phyloP scores from a whole-genome alignment of 495 filamentous ascomycete genomes.

The Penicillium alfredii region DNA sequence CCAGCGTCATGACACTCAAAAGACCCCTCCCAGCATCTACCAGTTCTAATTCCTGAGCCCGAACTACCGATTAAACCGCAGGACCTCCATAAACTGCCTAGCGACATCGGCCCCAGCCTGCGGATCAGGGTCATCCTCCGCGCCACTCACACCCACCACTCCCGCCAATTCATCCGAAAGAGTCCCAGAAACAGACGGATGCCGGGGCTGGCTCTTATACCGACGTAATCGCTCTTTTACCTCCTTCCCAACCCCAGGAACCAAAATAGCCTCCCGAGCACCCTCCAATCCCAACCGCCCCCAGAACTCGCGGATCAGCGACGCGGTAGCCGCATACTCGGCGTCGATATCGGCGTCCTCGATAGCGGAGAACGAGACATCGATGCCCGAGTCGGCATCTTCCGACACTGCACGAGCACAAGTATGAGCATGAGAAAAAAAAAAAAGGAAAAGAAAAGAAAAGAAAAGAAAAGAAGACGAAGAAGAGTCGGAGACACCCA shows the following conservation, averaged over 20 bases:
- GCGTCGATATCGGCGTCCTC: constrained; percentile 39
- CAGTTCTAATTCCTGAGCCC: background rate
- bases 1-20: too few relatives aligned
- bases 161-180: too few relatives aligned
- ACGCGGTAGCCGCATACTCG: constrained; percentile 35
- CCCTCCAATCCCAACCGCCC: constrained; percentile 27
- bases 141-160: too few relatives aligned
- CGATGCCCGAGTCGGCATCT: constrained; percentile 25
- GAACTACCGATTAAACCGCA: constrained; percentile 41
- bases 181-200: too few relatives aligned
- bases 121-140: constrained; percentile 33
- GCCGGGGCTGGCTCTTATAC: too few relatives aligned
- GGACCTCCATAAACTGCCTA: constrained; percentile 45
- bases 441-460: too few relatives aligned
- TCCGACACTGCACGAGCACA: too few relatives aligned
- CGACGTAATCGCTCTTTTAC: constrained; percentile 26
- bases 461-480: too few relatives aligned
- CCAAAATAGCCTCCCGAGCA: constrained; percentile 37
- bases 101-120: constrained; percentile 39
- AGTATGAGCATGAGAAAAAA: too few relatives aligned
- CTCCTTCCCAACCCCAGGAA: constrained; percentile 39
- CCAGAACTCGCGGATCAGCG: constrained; percentile 43
- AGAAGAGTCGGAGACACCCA: too few relatives aligned
- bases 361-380: constrained; percentile 25
- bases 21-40: too few relatives aligned